Conservation (phyloP, 192 early-diverging fungal genomes). For the Allomyces javanicus region DNA sequence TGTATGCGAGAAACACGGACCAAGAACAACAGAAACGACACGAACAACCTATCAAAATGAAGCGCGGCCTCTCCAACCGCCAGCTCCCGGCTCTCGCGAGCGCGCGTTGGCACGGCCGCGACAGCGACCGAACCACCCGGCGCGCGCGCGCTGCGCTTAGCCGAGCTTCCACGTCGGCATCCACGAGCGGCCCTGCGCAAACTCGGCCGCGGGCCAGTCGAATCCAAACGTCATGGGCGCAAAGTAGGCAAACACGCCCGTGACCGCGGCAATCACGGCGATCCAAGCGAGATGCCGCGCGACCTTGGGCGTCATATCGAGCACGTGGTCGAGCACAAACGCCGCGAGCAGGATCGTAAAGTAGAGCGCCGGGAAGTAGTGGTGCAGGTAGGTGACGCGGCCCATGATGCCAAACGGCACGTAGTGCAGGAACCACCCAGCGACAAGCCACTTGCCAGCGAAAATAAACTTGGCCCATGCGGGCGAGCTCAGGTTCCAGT, state of each 20-base stretch:
- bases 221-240: conserved; percentile 69
- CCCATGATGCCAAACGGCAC: conserved; percentile 90
- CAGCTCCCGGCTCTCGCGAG: no score
- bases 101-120: no score
- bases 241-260: conserved; percentile 52
- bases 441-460: conserved; percentile 44
- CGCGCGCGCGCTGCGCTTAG: no score
- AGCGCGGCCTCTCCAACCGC: no score
- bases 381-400: conserved; percentile 86
- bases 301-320: conserved; percentile 1
- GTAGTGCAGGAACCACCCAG: conserved; percentile 92
- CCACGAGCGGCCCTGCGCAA: conserved; percentile 46
- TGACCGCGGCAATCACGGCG: conserved; percentile 15
- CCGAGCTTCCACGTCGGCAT: conserved; percentile 54
- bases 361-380: conserved; percentile 91
- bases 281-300: conserved; percentile 18
- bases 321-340: conserved; percentile 54
- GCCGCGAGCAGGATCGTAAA: conserved; percentile 69
- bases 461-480: conserved; percentile 55
- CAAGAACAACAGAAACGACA: no score
- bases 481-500: conserved; percentile 6
- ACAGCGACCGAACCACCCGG: no score
- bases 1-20: no score
- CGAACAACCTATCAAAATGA: no score
- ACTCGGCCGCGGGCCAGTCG: conserved; percentile 32